These are phyloP conservation scores for Fomitopsis betulina DNA, from an alignment of 1,284 basidiomycete genomes.

Conservation along the genomic window DNA sequence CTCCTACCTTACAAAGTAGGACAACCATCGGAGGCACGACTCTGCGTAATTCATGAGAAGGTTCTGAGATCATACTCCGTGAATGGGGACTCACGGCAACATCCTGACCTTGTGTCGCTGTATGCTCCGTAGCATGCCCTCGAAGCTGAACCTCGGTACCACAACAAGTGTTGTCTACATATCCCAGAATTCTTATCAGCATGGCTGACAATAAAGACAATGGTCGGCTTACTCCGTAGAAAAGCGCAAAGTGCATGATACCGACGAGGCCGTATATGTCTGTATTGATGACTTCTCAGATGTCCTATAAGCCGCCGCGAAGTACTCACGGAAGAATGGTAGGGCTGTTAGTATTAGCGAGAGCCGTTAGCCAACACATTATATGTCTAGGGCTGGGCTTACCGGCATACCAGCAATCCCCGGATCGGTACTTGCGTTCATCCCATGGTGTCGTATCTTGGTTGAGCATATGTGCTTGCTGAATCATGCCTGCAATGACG, in stretches of 20 bases:
- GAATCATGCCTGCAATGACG: constrained; percentile 64
- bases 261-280: constrained; percentile 72
- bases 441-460: constrained; percentile 30
- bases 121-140: constrained; percentile 66
- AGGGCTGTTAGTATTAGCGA: constrained; percentile 13
- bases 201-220: not conserved
- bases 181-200: too few species aligned
- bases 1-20: constrained; percentile 50
- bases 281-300: constrained; percentile 19
- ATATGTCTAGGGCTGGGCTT: not conserved
- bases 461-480: constrained; percentile 48
- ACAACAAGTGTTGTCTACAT: constrained; percentile 50
- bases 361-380: not conserved
- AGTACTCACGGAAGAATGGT: constrained; percentile 29
- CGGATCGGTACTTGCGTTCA: constrained; percentile 48
- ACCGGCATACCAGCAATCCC: constrained; percentile 43
- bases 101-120: constrained; percentile 62
- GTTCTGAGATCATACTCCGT: too few species aligned
- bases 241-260: constrained; percentile 44
- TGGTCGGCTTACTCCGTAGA: constrained; percentile 35
- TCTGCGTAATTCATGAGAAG: constrained; percentile 18
- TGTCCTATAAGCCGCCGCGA: not conserved
- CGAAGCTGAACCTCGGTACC: constrained; percentile 67
- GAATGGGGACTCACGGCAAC: constrained; percentile 42
- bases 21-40: constrained; percentile 68